These are phyloP conservation scores for Sporothrix humicola DNA, from an alignment of 2,329 filamentous ascomycete species.

Conservation along the genomic window DNA sequence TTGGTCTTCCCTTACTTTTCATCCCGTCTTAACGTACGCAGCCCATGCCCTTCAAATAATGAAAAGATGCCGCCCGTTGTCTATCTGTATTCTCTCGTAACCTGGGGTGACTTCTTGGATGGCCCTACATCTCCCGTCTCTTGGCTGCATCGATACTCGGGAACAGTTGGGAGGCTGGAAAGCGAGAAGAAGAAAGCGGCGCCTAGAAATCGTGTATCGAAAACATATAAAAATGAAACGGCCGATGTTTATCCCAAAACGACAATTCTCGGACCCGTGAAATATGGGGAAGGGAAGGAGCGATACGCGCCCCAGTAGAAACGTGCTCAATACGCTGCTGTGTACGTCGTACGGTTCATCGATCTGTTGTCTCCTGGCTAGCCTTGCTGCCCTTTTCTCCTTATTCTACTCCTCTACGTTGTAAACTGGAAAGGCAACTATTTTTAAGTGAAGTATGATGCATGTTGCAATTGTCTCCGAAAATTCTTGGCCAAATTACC, in stretches of 20 bases:
- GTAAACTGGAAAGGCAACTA: not conserved
- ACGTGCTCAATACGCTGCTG: not conserved
- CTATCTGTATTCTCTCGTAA: too few species aligned
- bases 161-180: not conserved
- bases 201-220: not conserved
- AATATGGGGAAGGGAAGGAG: not conserved
- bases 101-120: not conserved
- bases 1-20: not conserved
- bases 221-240: not conserved
- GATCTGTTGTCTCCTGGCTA: too few species aligned
- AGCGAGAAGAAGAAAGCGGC: not conserved
- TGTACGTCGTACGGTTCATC: not conserved
- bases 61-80: too few species aligned
- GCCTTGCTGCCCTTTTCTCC: too few species aligned
- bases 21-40: not conserved
- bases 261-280: not conserved
- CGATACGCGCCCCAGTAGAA: not conserved
- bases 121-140: not conserved
- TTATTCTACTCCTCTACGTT: too few species aligned
- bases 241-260: not conserved
- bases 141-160: slow-evolving; percentile 3
- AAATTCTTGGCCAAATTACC: not conserved
- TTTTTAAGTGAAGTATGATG: too few species aligned
- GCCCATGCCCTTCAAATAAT: not conserved
- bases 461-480: not conserved